Conservation (phyloP, 495 filamentous ascomycete genomes). For the Neurospora pannonica region DNA sequence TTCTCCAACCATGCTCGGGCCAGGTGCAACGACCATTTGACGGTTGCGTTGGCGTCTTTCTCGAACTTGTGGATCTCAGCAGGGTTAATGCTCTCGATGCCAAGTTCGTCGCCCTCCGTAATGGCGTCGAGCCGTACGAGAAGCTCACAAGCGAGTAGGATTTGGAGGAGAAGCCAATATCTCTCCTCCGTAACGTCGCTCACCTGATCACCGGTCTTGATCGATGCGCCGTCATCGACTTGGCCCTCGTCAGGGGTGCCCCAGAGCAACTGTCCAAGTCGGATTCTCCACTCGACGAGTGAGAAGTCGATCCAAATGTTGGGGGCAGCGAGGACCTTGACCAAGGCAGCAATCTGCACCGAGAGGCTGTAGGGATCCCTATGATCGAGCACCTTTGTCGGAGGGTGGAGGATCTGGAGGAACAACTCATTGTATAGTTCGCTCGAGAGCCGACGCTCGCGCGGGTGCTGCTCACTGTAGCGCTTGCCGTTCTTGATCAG, state of each 20-base stretch:
- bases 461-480: conserved; percentile 32
- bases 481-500: conserved; percentile 38
- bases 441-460: conserved; percentile 28
- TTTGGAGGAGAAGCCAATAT: conserved; percentile 73
- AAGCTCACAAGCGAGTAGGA: conserved; percentile 68
- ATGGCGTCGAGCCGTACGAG: conserved; percentile 66
- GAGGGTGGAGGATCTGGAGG: conserved; percentile 47
- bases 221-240: conserved; percentile 34
- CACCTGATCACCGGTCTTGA: conserved; percentile 28
- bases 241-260: conserved; percentile 47
- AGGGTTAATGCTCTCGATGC: conserved; percentile 38
- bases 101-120: conserved; percentile 46
- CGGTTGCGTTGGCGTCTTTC: conserved; percentile 52
- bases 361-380: conserved; percentile 49
- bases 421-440: conserved; percentile 54
- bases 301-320: conserved; percentile 72
- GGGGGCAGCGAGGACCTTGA: conserved; percentile 43
- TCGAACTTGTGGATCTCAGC: conserved; percentile 57
- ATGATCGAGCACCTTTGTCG: conserved; percentile 45
- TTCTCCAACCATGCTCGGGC: conserved; percentile 71
- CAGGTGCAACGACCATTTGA: conserved; percentile 72
- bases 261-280: conserved; percentile 76
- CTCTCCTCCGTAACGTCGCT: conserved; percentile 43
- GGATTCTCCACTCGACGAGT: conserved; percentile 67
- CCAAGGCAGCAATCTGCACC: conserved; percentile 49